Base-by-base conservation (phyloP, 805 yeast species). In the Yarrowia osloensis region DNA sequence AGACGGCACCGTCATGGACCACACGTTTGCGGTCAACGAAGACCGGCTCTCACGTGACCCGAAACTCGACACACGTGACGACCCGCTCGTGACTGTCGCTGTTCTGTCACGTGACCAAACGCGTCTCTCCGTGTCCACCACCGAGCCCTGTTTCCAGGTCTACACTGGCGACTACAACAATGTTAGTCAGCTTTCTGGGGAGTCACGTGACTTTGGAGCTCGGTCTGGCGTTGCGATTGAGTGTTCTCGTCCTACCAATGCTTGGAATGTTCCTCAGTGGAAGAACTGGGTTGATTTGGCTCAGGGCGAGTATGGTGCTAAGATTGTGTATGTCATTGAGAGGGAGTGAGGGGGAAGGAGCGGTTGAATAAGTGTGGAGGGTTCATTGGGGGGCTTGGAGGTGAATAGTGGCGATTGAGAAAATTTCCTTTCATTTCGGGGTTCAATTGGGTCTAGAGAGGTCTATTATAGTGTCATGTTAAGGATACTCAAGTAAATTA, bases 211-310 rank as follows among this genome's bases (percentile, higher is more conserved):
- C 17, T 54, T 54, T 54, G 61, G 61, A 2, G 11, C 44, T 11
- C 61, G 61, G 2, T 35, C 61, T 1, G 61, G 61, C 1, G 61
- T 54, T n/a, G 61, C 61, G 8, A 54, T 54, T 37, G 61, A 54
- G 44, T 35, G 44, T 37, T 35, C 61, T 15, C 44, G 61, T 2
- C 61, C 61, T 8, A 35, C 44, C 11, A 54, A 54, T 54, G 61
- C 61, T 12, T 54, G 61, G 61, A 22, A 54, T 37, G 61, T 54
- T 4, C 61, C 61, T 15, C 12, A 17, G 12, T 54, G 61, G 61
- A 35, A 35, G n/a, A 24, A 35, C 0, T 54, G 61, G 61, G 44
- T 24, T 11, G 61, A 54, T 37, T 3, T 54, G 22, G 44, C 22
- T 1, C 31, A 54, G 17, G 61, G 61, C 4, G 44, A 24, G 44